A percentile compares a stretch with the other conserved stretches of the same genome.
phyloP scores from a whole-genome alignment of 257 asterid species.

The Mentha longifolia region DNA sequence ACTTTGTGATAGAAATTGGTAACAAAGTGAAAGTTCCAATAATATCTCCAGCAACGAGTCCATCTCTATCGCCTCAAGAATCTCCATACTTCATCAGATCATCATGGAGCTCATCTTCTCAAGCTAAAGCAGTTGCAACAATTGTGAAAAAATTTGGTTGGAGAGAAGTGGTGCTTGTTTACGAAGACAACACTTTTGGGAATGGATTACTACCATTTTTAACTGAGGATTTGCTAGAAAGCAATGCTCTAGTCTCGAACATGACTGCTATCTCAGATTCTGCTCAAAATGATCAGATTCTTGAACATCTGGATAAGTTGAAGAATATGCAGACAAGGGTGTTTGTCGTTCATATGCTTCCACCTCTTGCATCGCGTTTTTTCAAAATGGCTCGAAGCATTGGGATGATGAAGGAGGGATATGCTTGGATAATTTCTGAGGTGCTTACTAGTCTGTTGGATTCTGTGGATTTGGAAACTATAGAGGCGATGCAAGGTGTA shows the following conservation, averaged over 20 bases:
- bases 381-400: slow-evolving; percentile 43
- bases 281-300: slow-evolving; percentile 47
- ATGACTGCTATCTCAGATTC: slow-evolving; percentile 40
- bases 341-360: slow-evolving; percentile 53
- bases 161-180: slow-evolving; percentile 49
- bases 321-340: no score
- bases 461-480: slow-evolving; percentile 34
- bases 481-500: slow-evolving; percentile 66
- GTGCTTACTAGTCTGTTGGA: slow-evolving; percentile 43
- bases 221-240: slow-evolving; percentile 40
- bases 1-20: slow-evolving; percentile 53
- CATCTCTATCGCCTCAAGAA: slow-evolving; percentile 49
- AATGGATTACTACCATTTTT: slow-evolving; percentile 48
- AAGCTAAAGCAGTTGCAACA: slow-evolving; percentile 52
- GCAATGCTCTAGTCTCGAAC: slow-evolving; percentile 35
- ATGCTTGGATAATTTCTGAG: slow-evolving; percentile 59
- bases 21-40: slow-evolving; percentile 49
- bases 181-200: slow-evolving; percentile 46
- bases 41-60: slow-evolving; percentile 54
- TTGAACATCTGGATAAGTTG: slow-evolving; percentile 37
- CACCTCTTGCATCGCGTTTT: slow-evolving; percentile 44
- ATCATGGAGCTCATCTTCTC: slow-evolving; percentile 47
- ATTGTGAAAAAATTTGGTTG: slow-evolving; percentile 47
- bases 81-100: slow-evolving; percentile 51
- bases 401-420: slow-evolving; percentile 60